Base-by-base conservation (phyloP, 345 rosid species). In the Eucalyptus curtisii region DNA sequence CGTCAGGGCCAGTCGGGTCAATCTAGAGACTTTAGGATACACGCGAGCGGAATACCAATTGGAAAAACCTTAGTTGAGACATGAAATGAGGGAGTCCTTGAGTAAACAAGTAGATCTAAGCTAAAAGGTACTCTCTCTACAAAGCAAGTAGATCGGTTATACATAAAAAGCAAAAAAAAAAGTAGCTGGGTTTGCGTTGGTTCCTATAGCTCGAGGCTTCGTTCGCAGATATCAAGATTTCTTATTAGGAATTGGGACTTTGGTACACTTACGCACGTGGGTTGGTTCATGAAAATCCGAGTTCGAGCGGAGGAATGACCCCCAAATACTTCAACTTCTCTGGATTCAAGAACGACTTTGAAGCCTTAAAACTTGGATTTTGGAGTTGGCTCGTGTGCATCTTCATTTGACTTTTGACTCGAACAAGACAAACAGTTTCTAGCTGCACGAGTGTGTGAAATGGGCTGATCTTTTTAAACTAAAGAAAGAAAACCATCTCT, bases 391-490 rank as follows among this genome's bases (percentile, higher is more conserved):
- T 90, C 94, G 93, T 93, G 94, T 89, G 93, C 90, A 87, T 91
- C 24, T 7, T 40, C 27, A 86, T 92, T 90, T 93, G 91, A 93
- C 95, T 90, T 93, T 94, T 91, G 93, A 92, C 95, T 85, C 84
- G 47, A 22, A 64, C 4, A 20, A 86, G 87, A 49, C 86, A 68
- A 68, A 89, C 82, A 85, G 88, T 90, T 76, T 76, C 30, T 22
- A 76, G 47, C 84, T 76, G 84, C 84, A 76, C 47, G 84, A 76
- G 84, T 24, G 84, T 76, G 84, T 40, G 84, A 76, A 76, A 40
- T 30, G 13, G 84, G 42, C 47, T 76, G 84, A 2, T 40, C 84
- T 40, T 40, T 40, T 20, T 76, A 40, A 76, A 76, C 16, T 76
- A 40, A 40, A 76, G 47, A 76, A 76, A 76, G 82, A 76, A 11